Percentiles rank a stretch among this genome's conserved stretches.
Conservation (phyloP, 345 rosid genomes). For the Pseudoturritis turrita region DNA sequence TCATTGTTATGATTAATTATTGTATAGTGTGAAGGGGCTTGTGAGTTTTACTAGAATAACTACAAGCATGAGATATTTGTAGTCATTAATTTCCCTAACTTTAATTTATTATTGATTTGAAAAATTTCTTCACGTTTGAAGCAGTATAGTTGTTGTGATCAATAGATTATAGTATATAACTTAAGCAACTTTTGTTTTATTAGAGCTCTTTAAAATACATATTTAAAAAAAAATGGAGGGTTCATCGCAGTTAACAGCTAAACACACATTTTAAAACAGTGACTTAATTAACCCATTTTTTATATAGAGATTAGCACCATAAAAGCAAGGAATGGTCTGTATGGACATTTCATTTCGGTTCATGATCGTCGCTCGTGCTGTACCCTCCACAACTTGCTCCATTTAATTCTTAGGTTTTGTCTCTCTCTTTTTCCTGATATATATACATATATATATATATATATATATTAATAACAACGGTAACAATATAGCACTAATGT, state of each 20-base stretch:
- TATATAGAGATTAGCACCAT: neutral
- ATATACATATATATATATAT: too few species aligned
- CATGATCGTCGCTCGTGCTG: constrained; percentile 35
- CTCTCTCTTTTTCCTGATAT: neutral
- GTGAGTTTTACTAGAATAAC: neutral
- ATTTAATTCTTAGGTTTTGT: constrained; percentile 15
- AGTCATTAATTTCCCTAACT: neutral
- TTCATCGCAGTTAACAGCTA: neutral
- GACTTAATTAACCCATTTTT: neutral
- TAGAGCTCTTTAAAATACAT: neutral
- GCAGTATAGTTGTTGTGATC: neutral
- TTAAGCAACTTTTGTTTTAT: neutral
- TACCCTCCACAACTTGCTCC: constrained; percentile 30
- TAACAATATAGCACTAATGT: neutral
- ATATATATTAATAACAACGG: neutral
- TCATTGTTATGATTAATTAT: neutral
- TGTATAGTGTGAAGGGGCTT: neutral
- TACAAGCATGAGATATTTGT: neutral
- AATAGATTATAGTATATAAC: neutral
- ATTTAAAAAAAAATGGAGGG: neutral
- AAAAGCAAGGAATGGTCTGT: neutral
- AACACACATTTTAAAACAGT: neutral
- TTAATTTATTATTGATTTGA: neutral
- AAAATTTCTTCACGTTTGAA: neutral
- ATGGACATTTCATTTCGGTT: constrained; percentile 7